Base-by-base conservation (phyloP, 139 green algal genomes). In the Coelastrella sp. region DNA sequence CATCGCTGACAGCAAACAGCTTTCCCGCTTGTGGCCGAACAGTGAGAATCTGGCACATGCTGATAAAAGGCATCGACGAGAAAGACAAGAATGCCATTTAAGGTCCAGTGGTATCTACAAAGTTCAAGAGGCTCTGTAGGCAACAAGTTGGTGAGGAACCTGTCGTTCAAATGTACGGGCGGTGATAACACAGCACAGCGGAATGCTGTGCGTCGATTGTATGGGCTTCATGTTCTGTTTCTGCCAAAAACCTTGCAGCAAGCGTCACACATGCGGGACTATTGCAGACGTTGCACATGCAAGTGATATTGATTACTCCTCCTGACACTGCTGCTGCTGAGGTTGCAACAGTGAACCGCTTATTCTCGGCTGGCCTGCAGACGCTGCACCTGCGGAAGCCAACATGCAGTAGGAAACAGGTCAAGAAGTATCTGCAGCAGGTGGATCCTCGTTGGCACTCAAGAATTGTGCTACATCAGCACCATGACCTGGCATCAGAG, bases 341-440 rank as follows among this genome's bases (percentile, higher is more conserved):
- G 35, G 25, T 27, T 5, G 5, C 21, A 23, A 3, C 50, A 8
- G 66, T 62, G 5, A 78, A 79, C 35, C n/a, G n/a, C 11, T 8
- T 86, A 67, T 72, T 86, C 38, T 19, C 59, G 23, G 64, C 64
- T 41, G 80, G 80, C 11, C 50, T 92, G 34, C 19, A 64, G 4
- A 15, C 35, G 6, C 40, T 87, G 40, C 89, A 93, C 48, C 15
- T 93, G 0, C 68, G 89, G 21, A 93, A 93, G 78, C 88, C 88
- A 0, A 72, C 30, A 6, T 57, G 41, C 40, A 60, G 27, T 25
- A 3, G 15, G 3, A 43, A 80, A 35, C n/a, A 82, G 11, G 17
- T 88, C 0, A 60, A 35, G 2, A 11, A 34, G 2, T 92, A 91
- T 66, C 23, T 92, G 19, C 7, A 85, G 6, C 48, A 73, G 17